These are phyloP conservation scores for Chaetomium cochliodes DNA, from an alignment of 495 filamentous ascomycete species.

Conservation along the genomic window DNA sequence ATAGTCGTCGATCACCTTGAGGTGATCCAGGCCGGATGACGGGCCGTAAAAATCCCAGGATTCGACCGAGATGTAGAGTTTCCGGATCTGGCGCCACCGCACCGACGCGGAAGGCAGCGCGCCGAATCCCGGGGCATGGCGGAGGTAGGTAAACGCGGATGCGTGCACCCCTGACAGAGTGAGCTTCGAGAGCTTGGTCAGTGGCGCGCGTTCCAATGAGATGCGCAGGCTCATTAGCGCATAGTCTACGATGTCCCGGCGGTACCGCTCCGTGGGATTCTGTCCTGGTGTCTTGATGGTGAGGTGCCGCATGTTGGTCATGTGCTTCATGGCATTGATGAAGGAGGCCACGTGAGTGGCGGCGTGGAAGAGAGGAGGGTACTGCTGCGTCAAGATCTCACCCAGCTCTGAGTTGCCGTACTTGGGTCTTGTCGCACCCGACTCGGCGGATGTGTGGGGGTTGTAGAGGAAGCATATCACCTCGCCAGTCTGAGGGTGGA, in stretches of 20 bases:
- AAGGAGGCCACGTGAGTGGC: conserved; percentile 80
- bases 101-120: conserved; percentile 59
- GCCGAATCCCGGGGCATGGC: conserved; percentile 63
- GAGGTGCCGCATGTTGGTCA: conserved; percentile 65
- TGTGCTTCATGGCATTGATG: conserved; percentile 61
- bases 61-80: conserved; percentile 66
- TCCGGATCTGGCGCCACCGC: conserved; percentile 70
- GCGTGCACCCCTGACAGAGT: conserved; percentile 67
- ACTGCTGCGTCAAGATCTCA: conserved; percentile 75
- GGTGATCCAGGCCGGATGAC: conserved; percentile 60
- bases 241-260: conserved; percentile 75
- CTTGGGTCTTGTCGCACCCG: conserved; percentile 53
- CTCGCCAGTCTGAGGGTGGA: conserved; percentile 67
- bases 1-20: conserved; percentile 73
- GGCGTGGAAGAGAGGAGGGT: conserved; percentile 77
- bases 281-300: conserved; percentile 71
- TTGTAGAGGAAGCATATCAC: conserved; percentile 73
- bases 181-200: conserved; percentile 59
- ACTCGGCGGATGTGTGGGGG: conserved; percentile 58
- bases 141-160: conserved; percentile 67
- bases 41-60: conserved; percentile 57
- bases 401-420: conserved; percentile 62
- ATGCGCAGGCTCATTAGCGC: conserved; percentile 77
- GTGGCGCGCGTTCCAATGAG: conserved; percentile 64
- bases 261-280: conserved; percentile 61